Percentiles rank a stretch among this genome's conserved stretches.
Evolutionary conservation across 441 rosid species (phyloP).

Genomic region (Gossypium davidsonii): DNA sequence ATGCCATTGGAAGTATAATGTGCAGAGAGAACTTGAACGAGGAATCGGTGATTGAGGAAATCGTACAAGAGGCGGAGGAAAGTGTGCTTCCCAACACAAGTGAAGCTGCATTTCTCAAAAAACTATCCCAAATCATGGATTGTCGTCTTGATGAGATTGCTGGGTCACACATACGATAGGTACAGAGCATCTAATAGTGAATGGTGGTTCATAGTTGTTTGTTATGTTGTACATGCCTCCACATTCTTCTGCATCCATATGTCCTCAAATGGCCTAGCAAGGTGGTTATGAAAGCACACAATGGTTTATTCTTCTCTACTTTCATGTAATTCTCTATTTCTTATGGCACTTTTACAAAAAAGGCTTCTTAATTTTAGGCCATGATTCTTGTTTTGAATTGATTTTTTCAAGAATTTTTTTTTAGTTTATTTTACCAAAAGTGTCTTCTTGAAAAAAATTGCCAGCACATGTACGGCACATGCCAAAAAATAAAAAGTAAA

Average conservation of each 20-base stretch:
- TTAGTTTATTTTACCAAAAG: background rate
- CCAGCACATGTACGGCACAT: no score
- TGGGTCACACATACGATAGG: conserved; percentile 10
- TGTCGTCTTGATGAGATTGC: conserved; percentile 35
- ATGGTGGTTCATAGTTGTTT: conserved; percentile 4
- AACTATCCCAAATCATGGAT: conserved; percentile 43
- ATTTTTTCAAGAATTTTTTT: background rate
- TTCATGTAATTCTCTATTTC: background rate
- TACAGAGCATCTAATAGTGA: conserved; percentile 11
- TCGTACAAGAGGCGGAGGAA: conserved; percentile 42
- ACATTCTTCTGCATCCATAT: background rate
- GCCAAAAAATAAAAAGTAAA: no score
- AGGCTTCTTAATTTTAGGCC: background rate
- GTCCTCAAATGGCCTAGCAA: background rate
- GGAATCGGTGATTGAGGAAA: conserved; percentile 42
- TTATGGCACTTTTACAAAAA: background rate
- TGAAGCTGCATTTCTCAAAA: conserved; percentile 40
- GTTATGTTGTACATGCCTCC: background rate
- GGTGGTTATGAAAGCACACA: background rate
- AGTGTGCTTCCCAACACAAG: conserved; percentile 38
- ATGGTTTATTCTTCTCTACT: background rate
- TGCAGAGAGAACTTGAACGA: conserved; percentile 47
- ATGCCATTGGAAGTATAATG: conserved; percentile 65
- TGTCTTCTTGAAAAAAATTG: no score
- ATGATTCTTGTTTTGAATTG: background rate